Evolutionary conservation across 2,329 filamentous ascomycete genomes (phyloP).

Genomic region (Cladorrhinum sp.): DNA sequence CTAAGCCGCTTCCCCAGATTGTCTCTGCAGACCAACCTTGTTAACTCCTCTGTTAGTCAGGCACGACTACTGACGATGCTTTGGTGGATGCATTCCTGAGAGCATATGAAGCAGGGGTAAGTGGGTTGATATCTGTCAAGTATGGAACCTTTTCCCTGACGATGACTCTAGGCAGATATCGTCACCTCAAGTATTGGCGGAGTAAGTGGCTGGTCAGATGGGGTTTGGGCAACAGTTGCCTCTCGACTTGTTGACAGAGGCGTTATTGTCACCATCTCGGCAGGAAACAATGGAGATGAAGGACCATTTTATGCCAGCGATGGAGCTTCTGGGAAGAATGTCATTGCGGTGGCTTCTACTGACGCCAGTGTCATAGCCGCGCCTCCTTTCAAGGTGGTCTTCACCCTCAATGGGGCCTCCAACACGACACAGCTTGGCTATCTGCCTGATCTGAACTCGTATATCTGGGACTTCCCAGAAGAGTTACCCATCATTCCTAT

Average conservation of each 20-base stretch:
- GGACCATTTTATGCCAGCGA: conserved; percentile 41
- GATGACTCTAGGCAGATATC: conserved; percentile 31
- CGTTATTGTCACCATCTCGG: conserved; percentile 40
- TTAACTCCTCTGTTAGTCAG: conserved; percentile 26
- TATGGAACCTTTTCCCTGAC: not conserved
- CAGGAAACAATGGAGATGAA: conserved; percentile 43
- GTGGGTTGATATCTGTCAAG: not conserved
- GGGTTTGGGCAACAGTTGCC: conserved; percentile 36
- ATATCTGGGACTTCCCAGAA: conserved; percentile 16
- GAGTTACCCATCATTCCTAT: conserved; percentile 29
- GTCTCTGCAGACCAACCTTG: not conserved
- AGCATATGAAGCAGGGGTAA: conserved; percentile 31
- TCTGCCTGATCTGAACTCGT: conserved; percentile 5
- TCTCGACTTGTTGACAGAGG: conserved; percentile 43
- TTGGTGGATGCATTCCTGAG: conserved; percentile 37
- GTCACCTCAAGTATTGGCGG: conserved; percentile 38
- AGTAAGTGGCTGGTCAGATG: conserved; percentile 22
- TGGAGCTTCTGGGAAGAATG: conserved; percentile 40
- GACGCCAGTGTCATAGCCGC: conserved; percentile 26
- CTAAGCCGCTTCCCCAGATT: not conserved
- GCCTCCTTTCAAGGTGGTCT: conserved; percentile 20
- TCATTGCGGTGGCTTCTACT: conserved; percentile 44
- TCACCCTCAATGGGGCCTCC: conserved; percentile 16
- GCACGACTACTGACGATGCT: conserved; percentile 34
- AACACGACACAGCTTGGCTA: conserved; percentile 10